Base-by-base conservation (phyloP, 169 alveolate genomes). In the Cardiosporidium cionae region DNA sequence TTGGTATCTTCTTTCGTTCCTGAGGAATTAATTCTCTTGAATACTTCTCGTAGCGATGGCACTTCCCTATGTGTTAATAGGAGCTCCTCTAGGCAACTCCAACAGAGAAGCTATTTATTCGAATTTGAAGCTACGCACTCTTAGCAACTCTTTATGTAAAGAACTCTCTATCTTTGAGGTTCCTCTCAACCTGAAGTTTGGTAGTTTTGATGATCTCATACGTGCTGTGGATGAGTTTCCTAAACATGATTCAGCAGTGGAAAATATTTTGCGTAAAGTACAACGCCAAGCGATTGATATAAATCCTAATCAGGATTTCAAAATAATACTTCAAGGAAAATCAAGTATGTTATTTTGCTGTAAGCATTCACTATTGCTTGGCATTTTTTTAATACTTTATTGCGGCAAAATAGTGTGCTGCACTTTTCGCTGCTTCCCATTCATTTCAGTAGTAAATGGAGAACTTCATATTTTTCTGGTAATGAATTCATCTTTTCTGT, bases 121-220 rank as follows among this genome's bases (percentile, higher is more conserved):
- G 16, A 44, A 44, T 16, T n/a, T 44, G n/a, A 44, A 44, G n/a
- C 58, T 16, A n/a, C n/a, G 58, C n/a, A 44, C 58, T 16, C n/a
- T 44, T 44, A 16, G n/a, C 16, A 44, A 44, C 16, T 44, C 81
- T 31, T 35, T 83, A 62, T 73, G 81, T 37, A 68, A 66, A 33
- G 81, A 76, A 67, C 89, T 87, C 32, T 69, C 81, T 44, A 83
- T 81, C 36, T 68, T 87, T 74, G 87, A 82, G 29, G 79, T 81
- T 72, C 89, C 90, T 9, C 76, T 77, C 70, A 70, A 74, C 27
- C 78, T 86, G 34, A 86, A 86, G 71, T 82, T 88, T 34, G 91
- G 90, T n/a, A 70, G 88, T 7, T 78, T 80, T 67, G 94, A 84
- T 62, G 84, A 74, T 68, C 72, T 85, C 28, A 78, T 85, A 28